phyloP scores from a whole-genome alignment of 495 filamentous ascomycete species.

The Neurospora tetrasperma region DNA sequence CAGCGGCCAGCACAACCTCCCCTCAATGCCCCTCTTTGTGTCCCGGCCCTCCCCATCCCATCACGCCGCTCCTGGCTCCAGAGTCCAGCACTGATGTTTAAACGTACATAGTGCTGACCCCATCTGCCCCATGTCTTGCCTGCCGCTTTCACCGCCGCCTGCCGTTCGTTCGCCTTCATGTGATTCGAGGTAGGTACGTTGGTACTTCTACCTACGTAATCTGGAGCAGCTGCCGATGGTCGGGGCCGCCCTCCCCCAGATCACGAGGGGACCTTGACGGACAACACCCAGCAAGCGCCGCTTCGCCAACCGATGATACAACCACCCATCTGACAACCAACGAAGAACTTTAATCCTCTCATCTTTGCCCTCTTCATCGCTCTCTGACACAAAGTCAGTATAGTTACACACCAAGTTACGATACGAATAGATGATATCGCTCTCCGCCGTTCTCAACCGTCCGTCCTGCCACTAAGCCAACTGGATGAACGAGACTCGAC shows the following conservation, averaged over 20 bases:
- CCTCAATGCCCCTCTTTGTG: neutral
- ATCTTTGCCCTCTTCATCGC: neutral
- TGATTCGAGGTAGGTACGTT: neutral
- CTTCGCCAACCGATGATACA: neutral
- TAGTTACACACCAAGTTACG: neutral
- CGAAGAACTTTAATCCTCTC: neutral
- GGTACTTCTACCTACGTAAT: neutral
- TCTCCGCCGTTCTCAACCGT: neutral
- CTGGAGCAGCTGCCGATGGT: neutral
- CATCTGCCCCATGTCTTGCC: neutral
- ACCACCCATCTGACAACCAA: neutral
- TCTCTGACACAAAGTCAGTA: neutral
- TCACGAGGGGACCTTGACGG: slow-evolving; percentile 1
- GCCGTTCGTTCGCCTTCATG: neutral
- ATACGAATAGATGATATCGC: neutral
- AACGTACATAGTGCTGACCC: neutral
- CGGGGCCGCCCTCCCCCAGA: neutral
- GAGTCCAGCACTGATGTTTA: neutral
- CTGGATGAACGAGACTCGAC: neutral
- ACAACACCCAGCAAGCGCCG: neutral
- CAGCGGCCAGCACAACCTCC: neutral
- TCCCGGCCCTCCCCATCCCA: too few species aligned
- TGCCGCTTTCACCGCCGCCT: neutral
- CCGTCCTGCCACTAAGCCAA: neutral
- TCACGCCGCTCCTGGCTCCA: neutral